Evolutionary conservation across 1,284 basidiomycete species (phyloP), one percentile per base, ranked within the genome.

Genomic region (Sanghuangporus baumii): DNA sequence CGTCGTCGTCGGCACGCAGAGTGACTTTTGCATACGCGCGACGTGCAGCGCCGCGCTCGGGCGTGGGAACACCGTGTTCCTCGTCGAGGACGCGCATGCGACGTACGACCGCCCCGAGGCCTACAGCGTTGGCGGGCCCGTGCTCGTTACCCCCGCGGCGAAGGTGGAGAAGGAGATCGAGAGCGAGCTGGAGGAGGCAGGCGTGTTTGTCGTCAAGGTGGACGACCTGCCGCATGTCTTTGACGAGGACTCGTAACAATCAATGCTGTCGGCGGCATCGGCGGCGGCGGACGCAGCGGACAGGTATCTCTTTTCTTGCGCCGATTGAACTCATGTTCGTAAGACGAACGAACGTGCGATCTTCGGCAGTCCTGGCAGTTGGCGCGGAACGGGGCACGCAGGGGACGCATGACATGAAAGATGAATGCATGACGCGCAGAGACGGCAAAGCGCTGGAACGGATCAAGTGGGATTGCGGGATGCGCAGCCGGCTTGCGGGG

Each of bases 71-170:
- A 80, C 82, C 66, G 86, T 88, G 31, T 71, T 87, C 37, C 70
- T 88, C 65, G 83, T 88, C 61, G 74, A 73, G 41, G 86, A 80
- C 11, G 84, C 85, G 57, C 87, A 89, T 71, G 85, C 80, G 61
- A 87, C 87, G 61, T 81, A 82, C 71, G 83, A 87, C 74, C 75
- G 86, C 64, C 75, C 82, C 47, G 86, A 88, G 75, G 79, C 84
- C 55, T 76, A 81, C 68, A 77, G 82, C 64, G 63, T 43, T 6
- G 52, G 60, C 11, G 63, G 63, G 2, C 56, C 55, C 11, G 63
- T 61, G 20, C 23, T 61, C 14, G 74, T 81, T 47, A 87, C 82
- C 0, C 71, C 75, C 0, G 84, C 86, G 26, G 69, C 68, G 18
- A 74, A 74, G 59, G 81, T 88, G 31, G 81, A 83, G 72, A 66